Evolutionary conservation across 129 eudicot species (phyloP), one percentile per base, ranked within the genome.

Genomic region (Flaveria robusta): DNA sequence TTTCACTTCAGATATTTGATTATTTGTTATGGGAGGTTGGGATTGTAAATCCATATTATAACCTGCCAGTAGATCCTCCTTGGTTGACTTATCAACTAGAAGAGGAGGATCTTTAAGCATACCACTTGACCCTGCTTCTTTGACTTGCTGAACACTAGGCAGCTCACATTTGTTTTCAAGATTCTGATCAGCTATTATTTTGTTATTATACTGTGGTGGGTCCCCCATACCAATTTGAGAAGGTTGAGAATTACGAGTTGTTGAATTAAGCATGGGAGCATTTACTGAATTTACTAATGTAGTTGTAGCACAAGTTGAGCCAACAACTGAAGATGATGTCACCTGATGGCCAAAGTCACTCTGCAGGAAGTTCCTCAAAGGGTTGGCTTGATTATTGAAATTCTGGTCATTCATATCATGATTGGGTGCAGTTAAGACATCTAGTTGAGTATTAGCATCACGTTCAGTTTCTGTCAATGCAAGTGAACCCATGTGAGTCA

Each of bases 381-480:
- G 88, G 73, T 85, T 76, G 37, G 79, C 78, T 64, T 88, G 93
- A 78, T 85, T 84, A 34, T 27, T 89, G 87, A 81, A 66, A 72
- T 29, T 83, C 84, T n/a, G 81, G 19, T 54, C 68, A 22, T 92
- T 92, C 77, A 46, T 74, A 47, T 88, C 88, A 50, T 85, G 83
- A 62, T 52, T 34, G 29, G 62, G 70, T 41, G 82, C 83, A 77
- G 83, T 39, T 43, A 81, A 49, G 69, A 75, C 64, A 65, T 89
- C 90, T 56, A 45, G 81, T 78, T 79, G 90, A 85, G 84, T 85
- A 71, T 83, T 75, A 27, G 23, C 65, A 73, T 85, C 97, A 80
- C 83, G 82, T 66, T 86, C 96, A 76, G 70, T 91, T 79, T 94
- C 99, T 94, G 99, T 81, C 85, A 91, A 91, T 83, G 93, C 85